Evolutionary conservation across 1,139 yeast genomes (phyloP).

Genomic region (Hyphopichia pseudoburtonii): DNA sequence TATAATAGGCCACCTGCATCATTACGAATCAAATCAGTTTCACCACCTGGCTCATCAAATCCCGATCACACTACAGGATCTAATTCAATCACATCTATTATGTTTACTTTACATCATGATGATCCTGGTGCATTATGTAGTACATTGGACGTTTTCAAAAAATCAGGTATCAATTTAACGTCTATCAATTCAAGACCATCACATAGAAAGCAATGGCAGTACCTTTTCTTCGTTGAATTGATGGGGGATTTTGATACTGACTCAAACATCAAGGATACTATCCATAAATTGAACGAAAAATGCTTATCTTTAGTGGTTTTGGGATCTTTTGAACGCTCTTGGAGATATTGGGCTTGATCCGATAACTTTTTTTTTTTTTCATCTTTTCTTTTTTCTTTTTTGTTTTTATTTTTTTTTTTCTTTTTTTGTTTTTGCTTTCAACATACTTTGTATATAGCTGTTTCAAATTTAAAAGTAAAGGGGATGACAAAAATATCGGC

Average conservation of each 20-base stretch:
- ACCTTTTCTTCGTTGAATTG: conserved; percentile 75
- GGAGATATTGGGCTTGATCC: conserved; percentile 29
- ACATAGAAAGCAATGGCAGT: conserved; percentile 69
- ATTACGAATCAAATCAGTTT: conserved; percentile 6
- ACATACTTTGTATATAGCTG: too few relatives aligned
- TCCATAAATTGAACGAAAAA: conserved; percentile 17
- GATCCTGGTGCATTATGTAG: conserved; percentile 76
- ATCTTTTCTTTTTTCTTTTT: too few relatives aligned
- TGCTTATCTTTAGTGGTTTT: conserved; percentile 37
- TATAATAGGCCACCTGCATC: conserved; percentile 13
- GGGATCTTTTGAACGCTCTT: conserved; percentile 36
- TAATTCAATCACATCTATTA: conserved; percentile 47
- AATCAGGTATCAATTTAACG: conserved; percentile 61
- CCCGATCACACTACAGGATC: neutral
- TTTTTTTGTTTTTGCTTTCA: too few relatives aligned
- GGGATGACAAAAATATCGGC: too few relatives aligned
- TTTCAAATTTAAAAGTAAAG: too few relatives aligned
- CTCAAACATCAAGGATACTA: conserved; percentile 17
- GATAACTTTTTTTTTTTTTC: neutral
- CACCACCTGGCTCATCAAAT: conserved; percentile 3
- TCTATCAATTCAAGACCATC: conserved; percentile 77
- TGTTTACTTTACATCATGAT: conserved; percentile 67
- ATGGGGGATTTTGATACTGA: conserved; percentile 31
- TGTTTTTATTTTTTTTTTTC: too few relatives aligned
- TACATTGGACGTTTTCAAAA: conserved; percentile 60